Evolutionary conservation across 495 filamentous ascomycete species (phyloP).

Genomic region (Aspergillus coremiiformis): DNA sequence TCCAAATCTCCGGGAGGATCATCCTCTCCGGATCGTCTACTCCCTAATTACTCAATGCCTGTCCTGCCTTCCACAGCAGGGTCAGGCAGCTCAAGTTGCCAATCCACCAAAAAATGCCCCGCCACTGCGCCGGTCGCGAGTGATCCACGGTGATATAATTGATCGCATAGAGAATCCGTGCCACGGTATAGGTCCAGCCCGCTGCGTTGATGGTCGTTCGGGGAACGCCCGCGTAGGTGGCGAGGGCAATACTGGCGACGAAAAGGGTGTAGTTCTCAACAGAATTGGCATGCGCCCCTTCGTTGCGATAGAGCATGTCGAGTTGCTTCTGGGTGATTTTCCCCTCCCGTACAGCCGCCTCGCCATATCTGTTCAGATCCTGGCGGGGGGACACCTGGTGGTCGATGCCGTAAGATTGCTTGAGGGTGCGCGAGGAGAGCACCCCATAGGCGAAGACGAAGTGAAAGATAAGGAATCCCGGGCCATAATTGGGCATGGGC

Average conservation of each 20-base stretch:
- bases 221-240: conserved; percentile 18
- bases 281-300: conserved; percentile 42
- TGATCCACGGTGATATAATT: conserved; percentile 21
- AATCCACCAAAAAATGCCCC: conserved; percentile 22
- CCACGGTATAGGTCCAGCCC: conserved; percentile 20
- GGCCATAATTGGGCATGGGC: conserved; percentile 27
- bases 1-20: too few relatives aligned
- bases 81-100: conserved; percentile 25
- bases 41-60: neutral
- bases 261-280: conserved; percentile 34
- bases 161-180: conserved; percentile 15
- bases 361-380: conserved; percentile 40
- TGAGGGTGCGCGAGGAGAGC: conserved; percentile 40
- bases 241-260: conserved; percentile 16
- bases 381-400: conserved; percentile 41
- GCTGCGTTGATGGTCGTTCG: conserved; percentile 17
- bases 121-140: conserved; percentile 12
- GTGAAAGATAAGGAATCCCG: conserved; percentile 36
- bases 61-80: conserved; percentile 18
- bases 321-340: conserved; percentile 40
- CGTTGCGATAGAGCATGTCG: conserved; percentile 38
- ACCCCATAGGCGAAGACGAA: conserved; percentile 44
- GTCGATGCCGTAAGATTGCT: conserved; percentile 43
- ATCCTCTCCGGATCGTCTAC: too few relatives aligned
- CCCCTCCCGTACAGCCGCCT: conserved; percentile 36